A percentile compares a stretch with the other conserved stretches of the same genome.
Evolutionary conservation across 257 asterid genomes (phyloP).

Genomic region (Asclepias syriaca): DNA sequence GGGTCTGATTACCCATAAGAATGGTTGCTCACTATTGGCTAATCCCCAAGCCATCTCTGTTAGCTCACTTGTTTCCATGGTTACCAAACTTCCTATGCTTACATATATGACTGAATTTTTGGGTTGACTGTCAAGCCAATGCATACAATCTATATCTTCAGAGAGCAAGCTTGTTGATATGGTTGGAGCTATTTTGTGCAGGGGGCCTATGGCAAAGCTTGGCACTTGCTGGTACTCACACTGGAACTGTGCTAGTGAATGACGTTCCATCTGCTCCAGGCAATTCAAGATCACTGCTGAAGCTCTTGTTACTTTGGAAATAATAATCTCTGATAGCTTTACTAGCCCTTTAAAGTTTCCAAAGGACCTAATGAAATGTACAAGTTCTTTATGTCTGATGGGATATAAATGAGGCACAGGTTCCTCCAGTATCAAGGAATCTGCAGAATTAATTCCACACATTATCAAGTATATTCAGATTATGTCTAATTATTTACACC

Average conservation of each 20-base stretch:
- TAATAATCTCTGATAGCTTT: background rate
- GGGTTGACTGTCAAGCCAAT: conserved; percentile 37
- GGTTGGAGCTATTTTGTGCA: conserved; percentile 5
- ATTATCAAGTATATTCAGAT: too few relatives aligned
- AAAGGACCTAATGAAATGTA: too few relatives aligned
- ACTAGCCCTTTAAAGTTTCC: too few relatives aligned
- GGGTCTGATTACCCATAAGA: conserved; percentile 38
- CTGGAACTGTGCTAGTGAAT: conserved; percentile 7
- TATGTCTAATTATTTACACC: too few relatives aligned
- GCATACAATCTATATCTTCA: conserved; percentile 2
- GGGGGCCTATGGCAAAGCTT: background rate
- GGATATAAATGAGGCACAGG: too few relatives aligned
- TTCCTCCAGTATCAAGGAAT: too few relatives aligned
- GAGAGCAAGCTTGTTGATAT: background rate
- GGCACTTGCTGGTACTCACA: background rate
- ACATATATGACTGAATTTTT: conserved; percentile 36
- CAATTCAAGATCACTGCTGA: conserved; percentile 28
- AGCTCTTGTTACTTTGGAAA: background rate
- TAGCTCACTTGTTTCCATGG: conserved; percentile 16
- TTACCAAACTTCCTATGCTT: conserved; percentile 40
- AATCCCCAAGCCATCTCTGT: conserved; percentile 45
- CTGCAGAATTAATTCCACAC: too few relatives aligned
- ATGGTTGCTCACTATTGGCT: conserved; percentile 27
- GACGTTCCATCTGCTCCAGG: conserved; percentile 22
- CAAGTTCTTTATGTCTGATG: too few relatives aligned